These are phyloP conservation scores for Phytopythium vexans DNA, from an alignment of 352 stramenopile genomes.

Conservation along the genomic window DNA sequence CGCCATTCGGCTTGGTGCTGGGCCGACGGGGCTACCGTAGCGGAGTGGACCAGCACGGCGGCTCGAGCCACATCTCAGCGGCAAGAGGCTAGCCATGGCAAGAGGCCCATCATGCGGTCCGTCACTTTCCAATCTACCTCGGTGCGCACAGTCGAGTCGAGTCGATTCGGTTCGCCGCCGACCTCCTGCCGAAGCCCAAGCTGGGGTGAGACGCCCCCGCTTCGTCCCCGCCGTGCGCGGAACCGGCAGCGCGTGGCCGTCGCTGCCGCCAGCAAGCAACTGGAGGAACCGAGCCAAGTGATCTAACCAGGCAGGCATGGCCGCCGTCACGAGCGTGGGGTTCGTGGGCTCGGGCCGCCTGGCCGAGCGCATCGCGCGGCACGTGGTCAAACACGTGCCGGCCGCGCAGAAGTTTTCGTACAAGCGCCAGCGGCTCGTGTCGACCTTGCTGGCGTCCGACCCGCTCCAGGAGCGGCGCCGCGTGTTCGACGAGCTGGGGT, in stretches of 20 bases:
- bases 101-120: too few species aligned
- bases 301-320: background rate
- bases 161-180: too few species aligned
- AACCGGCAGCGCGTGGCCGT: too few species aligned
- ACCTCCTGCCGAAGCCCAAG: too few species aligned
- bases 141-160: too few species aligned
- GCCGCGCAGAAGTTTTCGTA: constrained; percentile 68
- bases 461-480: constrained; percentile 49
- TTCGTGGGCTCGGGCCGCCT: constrained; percentile 71
- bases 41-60: too few species aligned
- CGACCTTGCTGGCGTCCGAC: constrained; percentile 61
- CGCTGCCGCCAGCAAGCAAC: background rate
- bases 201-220: too few species aligned
- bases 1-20: background rate
- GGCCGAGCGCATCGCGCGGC: constrained; percentile 57
- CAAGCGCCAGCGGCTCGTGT: constrained; percentile 70
- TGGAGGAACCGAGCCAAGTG: background rate
- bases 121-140: too few species aligned
- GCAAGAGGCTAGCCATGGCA: too few species aligned
- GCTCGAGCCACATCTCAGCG: too few species aligned
- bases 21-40: background rate
- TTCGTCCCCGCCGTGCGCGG: too few species aligned
- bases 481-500: constrained; percentile 58
- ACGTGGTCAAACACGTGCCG: constrained; percentile 57
- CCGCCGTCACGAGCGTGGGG: constrained; percentile 53